Evolutionary conservation across 2,329 filamentous ascomycete genomes (phyloP), one percentile per base, ranked within the genome.

Genomic region (Ophiostoma perfectum): DNA sequence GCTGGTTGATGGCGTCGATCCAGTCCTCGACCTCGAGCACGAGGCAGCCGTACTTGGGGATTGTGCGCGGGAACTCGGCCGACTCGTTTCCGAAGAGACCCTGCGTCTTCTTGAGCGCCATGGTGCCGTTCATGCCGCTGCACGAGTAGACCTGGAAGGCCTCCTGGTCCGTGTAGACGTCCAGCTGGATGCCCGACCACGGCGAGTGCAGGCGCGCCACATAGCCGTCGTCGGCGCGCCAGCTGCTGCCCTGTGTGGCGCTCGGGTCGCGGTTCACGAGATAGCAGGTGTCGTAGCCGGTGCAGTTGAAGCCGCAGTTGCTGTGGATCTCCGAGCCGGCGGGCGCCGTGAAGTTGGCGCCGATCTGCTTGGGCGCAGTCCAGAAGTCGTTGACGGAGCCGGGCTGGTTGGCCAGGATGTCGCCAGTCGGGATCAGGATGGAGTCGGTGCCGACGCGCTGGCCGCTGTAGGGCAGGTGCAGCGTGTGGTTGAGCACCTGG

Each of bases 1-100:
- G 93, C 74, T 96, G 86, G 80, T 97, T 97, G 80, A 98, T 95
- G 39, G 84, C 93, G 76, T 96, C 93, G 75, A 97, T 96, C 86
- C 88, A 97, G 77, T 95, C 93, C 82, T 97, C 87, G 12, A 95
- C 91, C 80, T 97, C 94, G 78, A 97, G 85, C 65, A 97, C 94
- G 39, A 97, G 75, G 78, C 94, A 97, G 44, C 92, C 93, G 75
- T 93, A 92, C 81, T 93, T 77, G 68, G 86, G 83, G 39, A 92
- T 89, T 7, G 84, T 85, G 49, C 88, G 82, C 3, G 86, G 84
- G 73, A 88, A 85, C 44, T 80, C 78, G 1, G 78, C 71, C 39
- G 67, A 16, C 58, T 66, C 58, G 70, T 84, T 78, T 70, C 85
- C 81, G 70, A 81, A 78, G 4, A 90, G 79, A 16, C 90, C 90